These are phyloP conservation scores for Myxozyma geophila DNA, from an alignment of 805 yeast species.

Conservation along the genomic window DNA sequence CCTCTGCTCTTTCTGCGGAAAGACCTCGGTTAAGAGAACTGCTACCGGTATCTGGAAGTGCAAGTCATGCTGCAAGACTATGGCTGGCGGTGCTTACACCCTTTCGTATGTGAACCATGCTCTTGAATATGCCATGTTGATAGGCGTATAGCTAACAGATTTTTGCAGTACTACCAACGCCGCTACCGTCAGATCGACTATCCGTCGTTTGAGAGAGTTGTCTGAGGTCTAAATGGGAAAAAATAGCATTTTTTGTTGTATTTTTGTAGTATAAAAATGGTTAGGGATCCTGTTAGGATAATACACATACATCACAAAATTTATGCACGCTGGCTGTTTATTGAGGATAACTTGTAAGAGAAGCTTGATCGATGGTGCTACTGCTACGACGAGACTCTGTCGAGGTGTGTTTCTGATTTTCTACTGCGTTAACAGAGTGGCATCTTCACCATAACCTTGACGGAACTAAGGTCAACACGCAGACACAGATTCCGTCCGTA, in stretches of 20 bases:
- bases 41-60: constrained; percentile 99
- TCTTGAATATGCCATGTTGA: not conserved
- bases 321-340: not conserved
- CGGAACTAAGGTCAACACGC: no score
- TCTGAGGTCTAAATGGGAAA: constrained; percentile 85
- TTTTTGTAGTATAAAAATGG: constrained; percentile 12
- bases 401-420: not conserved
- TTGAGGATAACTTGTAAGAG: not conserved
- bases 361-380: not conserved
- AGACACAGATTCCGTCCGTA: no score
- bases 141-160: not conserved
- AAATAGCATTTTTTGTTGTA: constrained; percentile 19
- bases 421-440: no score
- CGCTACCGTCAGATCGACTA: constrained; percentile 99
- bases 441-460: no score
- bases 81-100: constrained; percentile 99
- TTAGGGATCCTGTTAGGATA: constrained; percentile 13
- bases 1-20: constrained; percentile 99
- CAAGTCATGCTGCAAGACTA: constrained; percentile 90
- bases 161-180: constrained; percentile 85
- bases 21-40: constrained; percentile 95
- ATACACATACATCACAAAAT: constrained; percentile 11
- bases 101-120: constrained; percentile 56
- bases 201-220: constrained; percentile 99
- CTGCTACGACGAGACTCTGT: not conserved